Percentiles rank a stretch among this genome's conserved stretches.
Conservation (phyloP, 2,329 filamentous ascomycete species). For the Atkinsonella hypoxylon region DNA sequence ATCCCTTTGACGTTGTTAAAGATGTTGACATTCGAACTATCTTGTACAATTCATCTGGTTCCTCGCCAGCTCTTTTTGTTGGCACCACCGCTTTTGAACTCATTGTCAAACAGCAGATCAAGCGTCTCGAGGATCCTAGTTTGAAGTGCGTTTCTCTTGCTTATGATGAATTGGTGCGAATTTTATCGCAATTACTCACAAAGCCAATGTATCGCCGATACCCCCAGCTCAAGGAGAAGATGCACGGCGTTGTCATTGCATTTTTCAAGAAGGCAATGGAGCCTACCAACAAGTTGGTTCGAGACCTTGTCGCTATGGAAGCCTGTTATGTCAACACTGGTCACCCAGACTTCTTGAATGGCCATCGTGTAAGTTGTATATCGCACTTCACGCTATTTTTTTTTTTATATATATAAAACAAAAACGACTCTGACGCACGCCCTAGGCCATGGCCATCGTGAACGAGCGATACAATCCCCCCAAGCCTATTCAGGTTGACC, state of each 20-base stretch:
- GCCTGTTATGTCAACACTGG: conserved; percentile 96
- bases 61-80: conserved; percentile 90
- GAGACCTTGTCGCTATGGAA: conserved; percentile 89
- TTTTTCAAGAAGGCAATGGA: conserved; percentile 99
- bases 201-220: conserved; percentile 90
- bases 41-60: conserved; percentile 97
- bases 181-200: conserved; percentile 76
- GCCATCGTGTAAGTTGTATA: conserved; percentile 56
- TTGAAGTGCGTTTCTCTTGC: conserved; percentile 95
- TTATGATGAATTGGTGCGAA: conserved; percentile 94
- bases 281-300: conserved; percentile 93
- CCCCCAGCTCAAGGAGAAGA: conserved; percentile 90
- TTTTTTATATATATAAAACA: no score
- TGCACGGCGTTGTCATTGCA: conserved; percentile 78
- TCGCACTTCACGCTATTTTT: no score
- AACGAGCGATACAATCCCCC: conserved; percentile 75
- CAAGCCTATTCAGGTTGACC: conserved; percentile 90
- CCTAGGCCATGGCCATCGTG: conserved; percentile 86
- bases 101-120: conserved; percentile 98
- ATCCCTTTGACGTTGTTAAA: conserved; percentile 95
- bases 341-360: conserved; percentile 94
- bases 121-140: conserved; percentile 88
- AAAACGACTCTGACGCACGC: background rate
- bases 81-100: conserved; percentile 97
- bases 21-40: conserved; percentile 95